These are phyloP conservation scores for Sanghuangporus sanghuang DNA, from an alignment of 1,284 basidiomycete species.

Conservation along the genomic window DNA sequence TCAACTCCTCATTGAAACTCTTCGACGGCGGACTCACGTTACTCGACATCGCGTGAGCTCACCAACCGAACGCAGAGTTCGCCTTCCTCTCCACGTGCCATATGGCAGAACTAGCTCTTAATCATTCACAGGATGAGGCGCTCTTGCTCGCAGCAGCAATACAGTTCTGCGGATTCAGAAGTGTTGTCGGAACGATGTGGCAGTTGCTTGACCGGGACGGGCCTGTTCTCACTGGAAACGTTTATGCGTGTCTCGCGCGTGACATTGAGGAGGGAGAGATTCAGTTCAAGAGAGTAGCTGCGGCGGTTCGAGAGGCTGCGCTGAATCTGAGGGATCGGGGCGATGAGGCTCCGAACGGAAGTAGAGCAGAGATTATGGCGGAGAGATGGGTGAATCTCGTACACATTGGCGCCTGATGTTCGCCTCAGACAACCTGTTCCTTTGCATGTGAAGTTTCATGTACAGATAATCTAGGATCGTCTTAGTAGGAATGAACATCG, in stretches of 20 bases:
- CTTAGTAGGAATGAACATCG: too few species aligned
- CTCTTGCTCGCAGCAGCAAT: slow-evolving; percentile 32
- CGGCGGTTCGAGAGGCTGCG: neutral
- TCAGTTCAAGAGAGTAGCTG: neutral
- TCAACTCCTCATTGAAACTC: neutral
- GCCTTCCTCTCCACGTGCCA: slow-evolving; percentile 33
- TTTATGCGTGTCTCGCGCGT: neutral
- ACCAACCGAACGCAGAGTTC: slow-evolving; percentile 28
- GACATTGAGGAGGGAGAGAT: neutral
- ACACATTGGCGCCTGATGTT: neutral
- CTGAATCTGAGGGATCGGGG: neutral
- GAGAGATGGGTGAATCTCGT: neutral
- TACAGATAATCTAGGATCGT: too few species aligned
- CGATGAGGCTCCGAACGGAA: neutral
- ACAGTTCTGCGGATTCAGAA: slow-evolving; percentile 30
- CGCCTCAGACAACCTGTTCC: neutral
- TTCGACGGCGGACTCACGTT: slow-evolving; percentile 18
- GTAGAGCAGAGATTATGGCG: neutral
- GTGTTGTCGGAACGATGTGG: slow-evolving; percentile 38
- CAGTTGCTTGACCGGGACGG: slow-evolving; percentile 26
- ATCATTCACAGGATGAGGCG: slow-evolving; percentile 27
- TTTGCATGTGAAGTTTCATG: too few species aligned
- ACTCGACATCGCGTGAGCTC: slow-evolving; percentile 25
- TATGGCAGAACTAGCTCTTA: slow-evolving; percentile 16
- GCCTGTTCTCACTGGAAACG: neutral